Evolutionary conservation across 2,329 filamentous ascomycete species (phyloP).

Genomic region (Fusarium lyarnte): DNA sequence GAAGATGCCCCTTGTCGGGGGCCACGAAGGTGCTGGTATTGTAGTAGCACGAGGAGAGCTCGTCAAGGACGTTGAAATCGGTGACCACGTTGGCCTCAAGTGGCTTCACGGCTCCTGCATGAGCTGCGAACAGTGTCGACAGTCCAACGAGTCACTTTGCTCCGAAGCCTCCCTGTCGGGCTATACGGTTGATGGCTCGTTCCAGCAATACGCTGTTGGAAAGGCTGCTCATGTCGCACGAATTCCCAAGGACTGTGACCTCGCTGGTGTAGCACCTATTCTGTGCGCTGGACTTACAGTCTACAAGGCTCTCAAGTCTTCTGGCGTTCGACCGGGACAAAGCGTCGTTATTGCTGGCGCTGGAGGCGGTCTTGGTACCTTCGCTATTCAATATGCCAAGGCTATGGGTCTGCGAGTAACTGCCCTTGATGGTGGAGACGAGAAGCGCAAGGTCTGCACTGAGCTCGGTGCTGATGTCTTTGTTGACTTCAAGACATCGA

Average conservation of each 20-base stretch:
- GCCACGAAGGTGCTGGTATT: constrained; percentile 78
- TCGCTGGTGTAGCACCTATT: constrained; percentile 80
- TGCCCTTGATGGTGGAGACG: constrained; percentile 83
- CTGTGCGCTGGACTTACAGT: constrained; percentile 87
- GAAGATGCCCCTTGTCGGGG: constrained; percentile 85
- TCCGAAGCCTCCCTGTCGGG: constrained; percentile 77
- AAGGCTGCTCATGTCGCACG: constrained; percentile 84
- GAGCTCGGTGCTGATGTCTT: constrained; percentile 75
- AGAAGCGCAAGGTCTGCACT: constrained; percentile 77
- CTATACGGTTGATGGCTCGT: constrained; percentile 88
- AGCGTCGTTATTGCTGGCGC: constrained; percentile 84
- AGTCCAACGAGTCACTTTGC: constrained; percentile 83
- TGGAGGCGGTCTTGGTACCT: constrained; percentile 78
- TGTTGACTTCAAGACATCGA: constrained; percentile 79
- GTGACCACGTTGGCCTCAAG: constrained; percentile 85
- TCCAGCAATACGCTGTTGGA: constrained; percentile 88
- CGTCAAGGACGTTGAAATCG: constrained; percentile 78
- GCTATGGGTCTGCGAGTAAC: constrained; percentile 84
- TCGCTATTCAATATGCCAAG: constrained; percentile 85
- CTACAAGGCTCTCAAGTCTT: constrained; percentile 87
- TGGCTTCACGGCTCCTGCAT: constrained; percentile 90
- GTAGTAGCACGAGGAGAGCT: constrained; percentile 81
- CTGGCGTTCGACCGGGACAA: constrained; percentile 75
- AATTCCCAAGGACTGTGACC: constrained; percentile 75
- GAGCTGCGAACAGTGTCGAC: constrained; percentile 80